Evolutionary conservation across 257 asterid species (phyloP), one percentile per base, ranked within the genome.

Genomic region (Solanum ossicruentum): DNA sequence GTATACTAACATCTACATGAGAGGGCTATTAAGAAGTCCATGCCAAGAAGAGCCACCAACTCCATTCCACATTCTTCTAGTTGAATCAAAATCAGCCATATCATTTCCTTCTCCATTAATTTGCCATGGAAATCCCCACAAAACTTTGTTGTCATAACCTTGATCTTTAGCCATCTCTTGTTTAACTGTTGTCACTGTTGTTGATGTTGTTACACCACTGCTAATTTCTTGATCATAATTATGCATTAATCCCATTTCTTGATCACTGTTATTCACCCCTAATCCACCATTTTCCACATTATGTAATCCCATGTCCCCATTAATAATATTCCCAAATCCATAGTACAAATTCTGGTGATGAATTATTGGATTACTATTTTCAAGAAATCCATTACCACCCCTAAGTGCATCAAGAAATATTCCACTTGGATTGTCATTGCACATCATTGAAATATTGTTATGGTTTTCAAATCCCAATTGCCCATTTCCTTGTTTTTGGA

Each of bases 71-170:
- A 87, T 90, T 10, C 86, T 86, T 57, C 92, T 88, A 15, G 88
- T 87, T 18, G 95, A 87, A 78, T 94, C 95, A n/a, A 88, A 81
- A 51, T 92, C 84, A 82, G 45, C 93, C 71, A 86, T 87, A 77
- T 57, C 39, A 21, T 51, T 66, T 80, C 85, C 91, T 54, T 86
- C 92, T 52, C 90, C 90, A 32, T 56, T 45, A 70, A 75, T 84
- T 77, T 89, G 92, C 99, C 98, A 94, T 54, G 98, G 98, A 71
- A 92, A 91, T 23, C 98, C 98, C 98, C 94, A 93, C 52, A 96
- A 88, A 17, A 89, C 90, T 82, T 87, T 90, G 84, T 9, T 82
- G 78, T 82, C 84, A 61, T 36, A 5, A 36, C 63, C 63, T 51
- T 82, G 60, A 39, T 83, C 93, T 69, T 91, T 84, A 10, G 84